Percentiles rank a stretch among this genome's conserved stretches.
Evolutionary conservation across 495 filamentous ascomycete genomes (phyloP).

Genomic region (Aspergillus sparsus): DNA sequence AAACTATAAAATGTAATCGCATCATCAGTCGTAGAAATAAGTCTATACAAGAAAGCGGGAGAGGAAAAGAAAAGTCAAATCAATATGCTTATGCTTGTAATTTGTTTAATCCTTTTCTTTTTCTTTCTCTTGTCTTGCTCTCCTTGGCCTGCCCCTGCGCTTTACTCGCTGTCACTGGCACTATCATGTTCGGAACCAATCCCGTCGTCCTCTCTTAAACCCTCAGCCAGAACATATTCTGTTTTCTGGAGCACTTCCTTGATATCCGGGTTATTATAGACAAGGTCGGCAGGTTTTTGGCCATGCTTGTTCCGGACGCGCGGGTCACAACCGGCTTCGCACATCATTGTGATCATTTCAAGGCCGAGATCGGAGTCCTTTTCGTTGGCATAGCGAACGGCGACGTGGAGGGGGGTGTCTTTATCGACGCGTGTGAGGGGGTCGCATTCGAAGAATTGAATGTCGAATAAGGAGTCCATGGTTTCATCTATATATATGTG

Average conservation of each 20-base stretch:
- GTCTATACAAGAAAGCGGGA: constrained; percentile 18
- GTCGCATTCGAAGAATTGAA: constrained; percentile 93
- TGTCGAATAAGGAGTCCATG: constrained; percentile 90
- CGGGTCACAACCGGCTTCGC: constrained; percentile 87
- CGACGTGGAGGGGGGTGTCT: constrained; percentile 88
- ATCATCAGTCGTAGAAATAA: constrained; percentile 20
- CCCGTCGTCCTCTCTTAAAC: constrained; percentile 36
- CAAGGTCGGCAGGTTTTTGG: constrained; percentile 45
- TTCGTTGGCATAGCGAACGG: constrained; percentile 79
- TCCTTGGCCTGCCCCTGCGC: no score
- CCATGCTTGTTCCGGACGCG: constrained; percentile 50
- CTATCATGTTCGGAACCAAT: constrained; percentile 37
- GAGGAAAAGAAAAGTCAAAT: constrained; percentile 6
- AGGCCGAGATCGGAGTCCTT: constrained; percentile 64
- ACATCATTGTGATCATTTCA: constrained; percentile 81
- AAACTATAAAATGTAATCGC: background rate
- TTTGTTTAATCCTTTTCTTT: background rate
- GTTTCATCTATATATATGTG: constrained; percentile 68
- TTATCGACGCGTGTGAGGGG: constrained; percentile 75
- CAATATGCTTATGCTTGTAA: background rate
- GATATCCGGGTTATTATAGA: constrained; percentile 63
- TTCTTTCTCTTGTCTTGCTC: background rate
- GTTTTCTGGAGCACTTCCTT: constrained; percentile 69
- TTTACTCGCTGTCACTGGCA: constrained; percentile 48
- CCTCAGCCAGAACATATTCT: constrained; percentile 65